Percentiles rank a stretch among this genome's conserved stretches.
Evolutionary conservation across 139 green algal species (phyloP).

Genomic region (Chlorella vulgaris): DNA sequence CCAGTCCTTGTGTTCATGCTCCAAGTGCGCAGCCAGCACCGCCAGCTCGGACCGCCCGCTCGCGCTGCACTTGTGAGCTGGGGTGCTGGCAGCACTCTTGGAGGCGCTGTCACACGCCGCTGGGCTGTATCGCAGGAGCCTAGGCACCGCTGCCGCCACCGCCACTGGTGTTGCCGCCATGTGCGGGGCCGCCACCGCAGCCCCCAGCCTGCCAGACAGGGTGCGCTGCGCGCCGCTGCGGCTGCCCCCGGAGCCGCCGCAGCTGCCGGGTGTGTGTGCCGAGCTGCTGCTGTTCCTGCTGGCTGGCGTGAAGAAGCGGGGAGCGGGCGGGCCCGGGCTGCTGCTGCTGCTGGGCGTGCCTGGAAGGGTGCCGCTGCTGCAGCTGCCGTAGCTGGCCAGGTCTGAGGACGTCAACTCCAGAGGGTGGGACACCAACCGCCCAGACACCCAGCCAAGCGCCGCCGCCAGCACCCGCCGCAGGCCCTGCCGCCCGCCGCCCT

Average conservation of each 20-base stretch:
- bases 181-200: neutral
- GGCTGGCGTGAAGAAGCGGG: slow-evolving; percentile 14
- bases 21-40: neutral
- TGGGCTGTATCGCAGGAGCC: neutral
- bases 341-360: neutral
- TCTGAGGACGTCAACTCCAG: slow-evolving; percentile 9
- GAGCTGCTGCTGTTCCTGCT: neutral
- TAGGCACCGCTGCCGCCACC: neutral
- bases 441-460: slow-evolving; percentile 9
- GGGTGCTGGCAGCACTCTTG: neutral
- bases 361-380: slow-evolving; percentile 2
- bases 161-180: neutral
- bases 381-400: slow-evolving; percentile 10
- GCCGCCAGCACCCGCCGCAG: neutral
- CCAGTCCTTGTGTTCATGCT: neutral
- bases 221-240: neutral
- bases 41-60: neutral
- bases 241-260: neutral
- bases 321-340: neutral
- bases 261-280: no score
- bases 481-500: neutral
- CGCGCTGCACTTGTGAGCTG: neutral
- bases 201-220: neutral
- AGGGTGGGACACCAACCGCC: slow-evolving; percentile 3
- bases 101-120: neutral